Evolutionary conservation across 208 protist genomes (phyloP).

Genomic region (Trypanosoma theileri): DNA sequence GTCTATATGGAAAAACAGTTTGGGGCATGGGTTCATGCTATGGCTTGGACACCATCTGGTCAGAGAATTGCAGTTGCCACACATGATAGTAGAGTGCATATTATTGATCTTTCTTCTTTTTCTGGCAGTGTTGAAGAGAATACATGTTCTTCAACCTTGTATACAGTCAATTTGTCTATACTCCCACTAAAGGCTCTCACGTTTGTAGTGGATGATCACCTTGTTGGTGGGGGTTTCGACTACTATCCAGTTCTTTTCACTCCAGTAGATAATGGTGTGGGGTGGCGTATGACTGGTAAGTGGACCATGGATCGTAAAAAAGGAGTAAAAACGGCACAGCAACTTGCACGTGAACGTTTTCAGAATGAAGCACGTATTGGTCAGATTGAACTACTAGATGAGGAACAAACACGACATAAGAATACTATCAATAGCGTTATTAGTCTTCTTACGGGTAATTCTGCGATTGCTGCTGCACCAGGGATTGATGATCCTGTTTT

Average conservation of each 20-base stretch:
- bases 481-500: conserved; percentile 19
- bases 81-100: conserved; percentile 35
- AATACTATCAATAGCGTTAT: conserved; percentile 31
- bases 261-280: background rate
- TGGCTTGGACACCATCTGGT: conserved; percentile 37
- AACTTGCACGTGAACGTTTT: conserved; percentile 32
- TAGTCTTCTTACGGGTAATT: background rate
- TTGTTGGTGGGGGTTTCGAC: conserved; percentile 41
- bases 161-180: conserved; percentile 26
- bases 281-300: conserved; percentile 25
- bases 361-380: conserved; percentile 29
- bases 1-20: conserved; percentile 28
- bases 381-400: conserved; percentile 10
- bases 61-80: conserved; percentile 32
- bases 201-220: conserved; percentile 28
- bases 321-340: conserved; percentile 20
- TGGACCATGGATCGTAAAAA: conserved; percentile 17
- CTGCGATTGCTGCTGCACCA: background rate
- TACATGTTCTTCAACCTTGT: background rate
- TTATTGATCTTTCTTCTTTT: conserved; percentile 13
- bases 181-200: conserved; percentile 26
- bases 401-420: conserved; percentile 29
- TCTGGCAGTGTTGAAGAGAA: background rate
- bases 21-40: conserved; percentile 34
- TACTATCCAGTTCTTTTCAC: conserved; percentile 30